Conservation (phyloP, 345 rosid genomes). For the Turnera subulata region DNA sequence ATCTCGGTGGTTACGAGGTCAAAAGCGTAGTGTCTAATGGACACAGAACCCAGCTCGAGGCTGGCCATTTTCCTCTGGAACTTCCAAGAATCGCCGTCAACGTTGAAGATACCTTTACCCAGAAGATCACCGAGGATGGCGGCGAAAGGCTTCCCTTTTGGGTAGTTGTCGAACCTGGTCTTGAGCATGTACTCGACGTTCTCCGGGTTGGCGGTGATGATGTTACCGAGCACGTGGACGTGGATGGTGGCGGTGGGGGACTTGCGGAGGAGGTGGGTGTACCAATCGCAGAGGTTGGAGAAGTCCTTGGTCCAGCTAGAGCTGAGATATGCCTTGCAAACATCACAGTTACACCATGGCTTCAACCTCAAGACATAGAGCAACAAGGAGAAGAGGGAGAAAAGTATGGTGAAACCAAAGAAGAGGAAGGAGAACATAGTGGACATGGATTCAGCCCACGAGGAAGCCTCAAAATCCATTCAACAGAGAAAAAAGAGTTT, state of each 20-base stretch:
- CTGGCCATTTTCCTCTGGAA: background rate
- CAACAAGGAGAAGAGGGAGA: background rate
- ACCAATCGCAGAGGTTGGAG: constrained; percentile 7
- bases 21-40: background rate
- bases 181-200: background rate
- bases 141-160: constrained; percentile 4
- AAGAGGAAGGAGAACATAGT: background rate
- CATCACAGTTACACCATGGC: background rate
- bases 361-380: background rate
- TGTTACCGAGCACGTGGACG: background rate
- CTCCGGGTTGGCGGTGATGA: background rate
- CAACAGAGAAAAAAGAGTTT: no score
- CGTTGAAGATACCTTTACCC: background rate
- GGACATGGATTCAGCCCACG: no score
- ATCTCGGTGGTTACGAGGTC: background rate
- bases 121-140: background rate
- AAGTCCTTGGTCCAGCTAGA: background rate
- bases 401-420: background rate
- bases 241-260: background rate
- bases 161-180: background rate
- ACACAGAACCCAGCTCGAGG: background rate
- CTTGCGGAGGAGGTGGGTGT: background rate
- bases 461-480: no score
- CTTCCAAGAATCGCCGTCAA: constrained; percentile 1
- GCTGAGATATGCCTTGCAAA: background rate